These are phyloP conservation scores for Achaetomiella virescens DNA, from an alignment of 495 filamentous ascomycete genomes.

Conservation along the genomic window DNA sequence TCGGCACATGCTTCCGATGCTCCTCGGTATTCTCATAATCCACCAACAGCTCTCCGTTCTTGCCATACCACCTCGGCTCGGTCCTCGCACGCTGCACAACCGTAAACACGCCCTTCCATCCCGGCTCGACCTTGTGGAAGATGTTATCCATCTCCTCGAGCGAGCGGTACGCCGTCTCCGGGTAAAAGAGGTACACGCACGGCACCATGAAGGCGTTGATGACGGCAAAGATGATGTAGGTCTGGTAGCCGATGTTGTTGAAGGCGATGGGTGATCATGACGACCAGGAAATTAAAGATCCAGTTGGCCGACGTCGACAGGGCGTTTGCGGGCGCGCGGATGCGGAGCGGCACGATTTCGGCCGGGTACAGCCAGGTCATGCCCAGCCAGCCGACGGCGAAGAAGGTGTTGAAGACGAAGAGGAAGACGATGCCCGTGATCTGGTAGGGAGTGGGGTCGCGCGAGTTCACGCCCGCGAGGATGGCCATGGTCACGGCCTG, in stretches of 20 bases:
- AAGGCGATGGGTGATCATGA: conserved; percentile 77
- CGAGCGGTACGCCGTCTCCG: conserved; percentile 61
- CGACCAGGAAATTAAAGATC: conserved; percentile 75
- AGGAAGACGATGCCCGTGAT: conserved; percentile 50
- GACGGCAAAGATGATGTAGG: conserved; percentile 71
- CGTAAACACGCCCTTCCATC: conserved; percentile 58
- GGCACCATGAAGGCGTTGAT: conserved; percentile 67
- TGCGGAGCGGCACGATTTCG: conserved; percentile 39
- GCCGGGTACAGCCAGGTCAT: conserved; percentile 58
- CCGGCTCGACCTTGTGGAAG: conserved; percentile 66
- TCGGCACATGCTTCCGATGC: background rate
- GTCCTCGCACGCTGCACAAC: conserved; percentile 60
- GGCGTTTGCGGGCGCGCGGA: conserved; percentile 31
- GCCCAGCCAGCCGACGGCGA: conserved; percentile 52
- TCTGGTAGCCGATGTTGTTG: conserved; percentile 60
- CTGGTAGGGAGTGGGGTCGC: conserved; percentile 26
- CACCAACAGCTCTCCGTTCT: conserved; percentile 3
- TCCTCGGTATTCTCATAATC: conserved; percentile 2
- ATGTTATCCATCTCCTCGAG: conserved; percentile 78
- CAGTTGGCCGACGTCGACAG: conserved; percentile 59
- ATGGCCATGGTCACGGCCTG: conserved; percentile 66
- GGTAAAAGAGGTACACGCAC: conserved; percentile 69
- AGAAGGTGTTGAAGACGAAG: conserved; percentile 44
- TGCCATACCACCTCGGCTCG: conserved; percentile 33
- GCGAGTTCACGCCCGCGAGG: conserved; percentile 45